Base-by-base conservation (phyloP, 2,329 filamentous ascomycete genomes). In the Neofusicoccum sp. region DNA sequence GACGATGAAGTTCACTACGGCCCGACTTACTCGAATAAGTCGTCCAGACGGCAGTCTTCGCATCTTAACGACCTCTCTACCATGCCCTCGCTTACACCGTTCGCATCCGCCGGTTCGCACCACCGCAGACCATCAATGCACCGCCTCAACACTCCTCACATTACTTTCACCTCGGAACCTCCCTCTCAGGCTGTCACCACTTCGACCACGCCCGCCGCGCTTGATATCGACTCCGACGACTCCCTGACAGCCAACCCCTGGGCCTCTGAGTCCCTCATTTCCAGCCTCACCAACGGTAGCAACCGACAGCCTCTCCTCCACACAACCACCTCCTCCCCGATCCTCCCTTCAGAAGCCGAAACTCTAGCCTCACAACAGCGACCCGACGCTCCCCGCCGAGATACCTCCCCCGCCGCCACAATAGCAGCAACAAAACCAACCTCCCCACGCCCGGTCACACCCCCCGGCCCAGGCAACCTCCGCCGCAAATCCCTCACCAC, bases 251-350 rank as follows among this genome's bases (percentile, higher is more conserved):
- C 31, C 33, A 53, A 48, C 59, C 53, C 36, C 48, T 63, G 58
- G 58, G 58, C 58, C 16, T 16, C 30, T 5, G 49, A 45, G 20
- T 59, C 43, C 11, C 20, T 59, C 34, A 48, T 59, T 12, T 59
- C 56, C 6, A 48, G 24, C 33, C 44, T 59, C 43, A 48, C 33
- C 26, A 12, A 12, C 6, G 7, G 11, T 24, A 43, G 31, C 30
- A 47, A 66, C 2, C 61, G 65, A 26, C 58, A 61, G 7, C 67
- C 70, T 1, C 65, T 69, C 4, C 67, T 71, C 28, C 68, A 71
- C 12, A 63, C 71, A 3, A 67, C 70, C 2, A 64, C 65, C 26
- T 74, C 73, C 2, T 64, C 65, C 11, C 73, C 65, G n/a, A 61
- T 66, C 57, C 63, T 67, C n/a, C 65, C 65, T 9, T 64, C 63